Conservation (phyloP, 345 rosid species). For the Sisymbrium altissimum region DNA sequence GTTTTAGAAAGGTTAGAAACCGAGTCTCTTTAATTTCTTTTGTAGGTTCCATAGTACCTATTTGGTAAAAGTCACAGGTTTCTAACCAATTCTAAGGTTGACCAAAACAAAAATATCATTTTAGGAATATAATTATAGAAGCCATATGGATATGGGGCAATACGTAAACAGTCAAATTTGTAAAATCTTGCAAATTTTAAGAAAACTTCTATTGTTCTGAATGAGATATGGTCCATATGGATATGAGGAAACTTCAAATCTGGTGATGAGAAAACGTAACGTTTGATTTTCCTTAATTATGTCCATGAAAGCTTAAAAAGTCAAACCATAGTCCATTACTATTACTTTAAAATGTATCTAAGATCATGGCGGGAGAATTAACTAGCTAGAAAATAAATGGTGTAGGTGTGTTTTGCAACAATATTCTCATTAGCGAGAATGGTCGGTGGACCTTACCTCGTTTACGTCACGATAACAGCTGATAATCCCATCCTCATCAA, state of each 20-base stretch:
- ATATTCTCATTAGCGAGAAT: constrained; percentile 38
- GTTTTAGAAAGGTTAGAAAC: neutral
- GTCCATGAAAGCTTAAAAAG: neutral
- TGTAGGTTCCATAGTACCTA: neutral
- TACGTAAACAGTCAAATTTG: neutral
- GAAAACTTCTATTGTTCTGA: neutral
- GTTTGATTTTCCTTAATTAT: neutral
- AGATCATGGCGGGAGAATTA: neutral
- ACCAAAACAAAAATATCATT: neutral
- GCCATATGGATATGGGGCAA: neutral
- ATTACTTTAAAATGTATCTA: neutral
- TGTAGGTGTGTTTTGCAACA: constrained; percentile 35
- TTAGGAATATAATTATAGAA: neutral
- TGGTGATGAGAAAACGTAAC: neutral
- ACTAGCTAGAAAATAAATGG: neutral
- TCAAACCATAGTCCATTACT: neutral
- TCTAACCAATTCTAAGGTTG: neutral
- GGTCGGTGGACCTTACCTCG: constrained; percentile 36
- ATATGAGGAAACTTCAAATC: neutral
- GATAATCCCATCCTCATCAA: constrained; percentile 32
- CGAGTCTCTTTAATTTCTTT: no score
- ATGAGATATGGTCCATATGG: neutral
- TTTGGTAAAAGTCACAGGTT: neutral
- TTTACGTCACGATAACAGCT: constrained; percentile 26
- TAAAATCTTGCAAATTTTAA: neutral